These are phyloP conservation scores for Aspergillus eucalypticola DNA, from an alignment of 2,329 filamentous ascomycete species.

Conservation along the genomic window DNA sequence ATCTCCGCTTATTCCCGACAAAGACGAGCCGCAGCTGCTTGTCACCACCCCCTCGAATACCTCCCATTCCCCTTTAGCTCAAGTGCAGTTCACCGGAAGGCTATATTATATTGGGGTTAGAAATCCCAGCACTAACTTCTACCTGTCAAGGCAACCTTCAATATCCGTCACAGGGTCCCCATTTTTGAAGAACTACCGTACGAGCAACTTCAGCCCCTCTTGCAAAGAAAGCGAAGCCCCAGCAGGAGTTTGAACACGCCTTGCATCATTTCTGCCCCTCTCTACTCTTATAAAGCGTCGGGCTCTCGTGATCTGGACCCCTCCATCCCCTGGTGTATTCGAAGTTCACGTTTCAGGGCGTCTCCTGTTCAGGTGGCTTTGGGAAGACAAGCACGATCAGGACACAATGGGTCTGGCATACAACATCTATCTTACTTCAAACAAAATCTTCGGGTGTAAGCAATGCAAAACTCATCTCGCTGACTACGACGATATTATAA, in stretches of 20 bases:
- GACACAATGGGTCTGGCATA: slow-evolving; percentile 78
- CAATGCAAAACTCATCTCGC: slow-evolving; percentile 93
- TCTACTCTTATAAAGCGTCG: not conserved
- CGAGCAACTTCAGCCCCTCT: not conserved
- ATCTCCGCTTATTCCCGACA: slow-evolving; percentile 10
- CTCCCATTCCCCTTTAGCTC: not conserved
- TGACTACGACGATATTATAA: slow-evolving; percentile 95
- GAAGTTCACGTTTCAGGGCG: slow-evolving; percentile 25
- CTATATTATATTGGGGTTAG: not conserved
- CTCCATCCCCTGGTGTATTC: slow-evolving; percentile 12
- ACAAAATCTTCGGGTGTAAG: slow-evolving; percentile 90
- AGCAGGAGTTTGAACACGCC: not conserved
- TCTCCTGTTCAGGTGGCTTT: slow-evolving; percentile 16
- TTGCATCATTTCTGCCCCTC: not conserved
- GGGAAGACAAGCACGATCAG: slow-evolving; percentile 19
- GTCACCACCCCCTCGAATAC: slow-evolving; percentile 1
- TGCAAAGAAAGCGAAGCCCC: not conserved
- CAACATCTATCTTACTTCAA: slow-evolving; percentile 85
- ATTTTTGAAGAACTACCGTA: not conserved
- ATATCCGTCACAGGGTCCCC: not conserved
- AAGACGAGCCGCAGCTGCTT: slow-evolving; percentile 10
- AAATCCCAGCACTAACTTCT: not conserved
- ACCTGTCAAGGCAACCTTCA: not conserved
- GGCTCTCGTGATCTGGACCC: not conserved
- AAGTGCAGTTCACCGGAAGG: not conserved